A percentile compares a stretch with the other conserved stretches of the same genome.
Evolutionary conservation across 352 stramenopile species (phyloP).

Genomic region (Phytophthora constricta): DNA sequence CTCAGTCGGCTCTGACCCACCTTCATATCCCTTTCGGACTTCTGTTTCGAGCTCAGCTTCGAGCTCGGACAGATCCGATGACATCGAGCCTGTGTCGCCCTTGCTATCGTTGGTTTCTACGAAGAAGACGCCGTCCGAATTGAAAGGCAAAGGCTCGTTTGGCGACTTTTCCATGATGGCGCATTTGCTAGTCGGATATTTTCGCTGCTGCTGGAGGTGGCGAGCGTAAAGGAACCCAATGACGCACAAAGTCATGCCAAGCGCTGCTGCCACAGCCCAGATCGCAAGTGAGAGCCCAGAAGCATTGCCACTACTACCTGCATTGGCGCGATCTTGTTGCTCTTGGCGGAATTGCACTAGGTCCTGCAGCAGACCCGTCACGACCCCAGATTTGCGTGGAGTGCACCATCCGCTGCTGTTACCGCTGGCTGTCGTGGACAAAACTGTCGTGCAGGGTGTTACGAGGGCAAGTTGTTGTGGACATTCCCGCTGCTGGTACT

Average conservation of each 20-base stretch:
- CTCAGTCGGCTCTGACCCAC: conserved; percentile 10
- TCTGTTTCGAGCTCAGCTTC: conserved; percentile 28
- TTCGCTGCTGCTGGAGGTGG: conserved; percentile 15
- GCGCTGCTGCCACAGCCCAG: conserved; percentile 21
- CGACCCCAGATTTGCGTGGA: conserved; percentile 33
- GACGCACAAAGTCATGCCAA: conserved; percentile 26
- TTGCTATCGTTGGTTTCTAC: conserved; percentile 18
- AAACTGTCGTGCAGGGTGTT: conserved; percentile 46
- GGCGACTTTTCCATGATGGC: conserved; percentile 24
- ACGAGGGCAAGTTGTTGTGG: conserved; percentile 35
- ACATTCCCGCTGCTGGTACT: conserved; percentile 22
- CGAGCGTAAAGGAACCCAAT: conserved; percentile 24
- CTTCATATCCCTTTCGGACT: conserved; percentile 17
- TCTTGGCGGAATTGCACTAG: conserved; percentile 12
- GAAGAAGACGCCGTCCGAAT: conserved; percentile 24
- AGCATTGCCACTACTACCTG: background rate
- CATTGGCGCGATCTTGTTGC: background rate
- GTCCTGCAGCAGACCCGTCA: conserved; percentile 34
- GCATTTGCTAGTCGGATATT: background rate
- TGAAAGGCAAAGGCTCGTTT: conserved; percentile 23
- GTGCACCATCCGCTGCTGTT: conserved; percentile 47
- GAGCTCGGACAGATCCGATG: conserved; percentile 24
- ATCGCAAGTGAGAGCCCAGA: conserved; percentile 32
- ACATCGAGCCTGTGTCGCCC: conserved; percentile 20
- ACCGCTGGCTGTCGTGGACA: conserved; percentile 2